A percentile compares a stretch with the other conserved stretches of the same genome.
Conservation (phyloP, 2,329 filamentous ascomycete genomes). For the Dactylonectria macrodidyma region DNA sequence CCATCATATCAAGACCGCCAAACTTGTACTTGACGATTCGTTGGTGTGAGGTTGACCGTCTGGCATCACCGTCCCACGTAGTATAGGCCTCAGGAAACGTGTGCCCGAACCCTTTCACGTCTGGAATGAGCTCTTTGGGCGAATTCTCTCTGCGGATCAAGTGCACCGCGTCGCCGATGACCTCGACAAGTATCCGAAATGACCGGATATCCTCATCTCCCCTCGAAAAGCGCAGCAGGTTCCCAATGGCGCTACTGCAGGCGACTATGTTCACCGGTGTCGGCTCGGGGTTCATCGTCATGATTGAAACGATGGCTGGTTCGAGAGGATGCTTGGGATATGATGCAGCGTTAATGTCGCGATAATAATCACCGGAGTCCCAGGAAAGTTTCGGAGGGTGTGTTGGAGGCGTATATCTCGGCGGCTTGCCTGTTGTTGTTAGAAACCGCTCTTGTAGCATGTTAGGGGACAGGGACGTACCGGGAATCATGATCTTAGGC, state of each 20-base stretch:
- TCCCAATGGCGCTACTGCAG: constrained; percentile 74
- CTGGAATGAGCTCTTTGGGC: constrained; percentile 68
- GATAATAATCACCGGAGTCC: constrained; percentile 66
- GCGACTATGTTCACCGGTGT: constrained; percentile 69
- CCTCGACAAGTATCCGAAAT: constrained; percentile 73
- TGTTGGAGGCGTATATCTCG: constrained; percentile 39
- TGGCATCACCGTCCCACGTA: constrained; percentile 69
- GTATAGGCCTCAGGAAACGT: constrained; percentile 78
- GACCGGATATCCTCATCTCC: constrained; percentile 59
- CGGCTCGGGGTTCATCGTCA: constrained; percentile 42
- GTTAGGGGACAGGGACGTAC: constrained; percentile 30
- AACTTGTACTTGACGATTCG: constrained; percentile 73
- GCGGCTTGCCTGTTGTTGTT: constrained; percentile 41
- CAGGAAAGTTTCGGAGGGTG: not conserved
- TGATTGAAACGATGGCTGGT: constrained; percentile 61
- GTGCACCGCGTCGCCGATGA: constrained; percentile 71
- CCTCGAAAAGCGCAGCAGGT: constrained; percentile 70
- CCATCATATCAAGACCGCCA: constrained; percentile 52
- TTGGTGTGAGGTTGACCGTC: constrained; percentile 73
- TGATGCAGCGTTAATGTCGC: constrained; percentile 68
- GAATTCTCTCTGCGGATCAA: constrained; percentile 74
- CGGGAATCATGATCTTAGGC: constrained; percentile 63
- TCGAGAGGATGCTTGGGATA: constrained; percentile 66
- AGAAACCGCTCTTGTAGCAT: not conserved
- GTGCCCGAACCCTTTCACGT: constrained; percentile 75